Conservation (phyloP, 345 rosid genomes). For the Adansonia digitata region DNA sequence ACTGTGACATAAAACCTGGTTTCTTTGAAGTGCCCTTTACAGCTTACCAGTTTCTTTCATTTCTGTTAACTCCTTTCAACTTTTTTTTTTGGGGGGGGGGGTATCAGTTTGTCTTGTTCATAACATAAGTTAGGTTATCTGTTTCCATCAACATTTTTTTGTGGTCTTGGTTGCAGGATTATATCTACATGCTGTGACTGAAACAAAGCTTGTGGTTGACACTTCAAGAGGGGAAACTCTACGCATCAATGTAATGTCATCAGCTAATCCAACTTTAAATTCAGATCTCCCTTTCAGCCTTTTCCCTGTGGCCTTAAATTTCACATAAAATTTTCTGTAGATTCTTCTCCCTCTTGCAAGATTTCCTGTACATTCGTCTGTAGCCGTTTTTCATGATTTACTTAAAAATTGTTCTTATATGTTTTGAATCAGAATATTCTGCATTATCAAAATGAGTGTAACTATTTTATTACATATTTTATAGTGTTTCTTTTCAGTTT, state of each 20-base stretch:
- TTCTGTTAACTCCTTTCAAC: neutral
- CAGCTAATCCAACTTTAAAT: conserved; percentile 3
- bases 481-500: neutral
- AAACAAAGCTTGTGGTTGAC: conserved; percentile 92
- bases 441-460: neutral
- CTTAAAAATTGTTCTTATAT: neutral
- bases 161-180: conserved; percentile 45
- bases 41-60: neutral
- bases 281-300: neutral
- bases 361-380: conserved; percentile 5
- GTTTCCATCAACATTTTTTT: neutral
- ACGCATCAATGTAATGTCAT: conserved; percentile 68
- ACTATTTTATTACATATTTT: neutral
- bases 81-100: neutral
- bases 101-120: neutral
- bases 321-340: conserved; percentile 6
- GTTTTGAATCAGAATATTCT: neutral
- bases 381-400: neutral
- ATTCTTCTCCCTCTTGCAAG: neutral
- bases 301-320: neutral
- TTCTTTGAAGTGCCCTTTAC: neutral
- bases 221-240: conserved; percentile 91
- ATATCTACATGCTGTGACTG: conserved; percentile 76
- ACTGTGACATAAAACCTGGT: neutral
- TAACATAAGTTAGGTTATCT: neutral